Evolutionary conservation across 768 basidiomycete genomes (phyloP).

Genomic region (Lactifluus echinatus): DNA sequence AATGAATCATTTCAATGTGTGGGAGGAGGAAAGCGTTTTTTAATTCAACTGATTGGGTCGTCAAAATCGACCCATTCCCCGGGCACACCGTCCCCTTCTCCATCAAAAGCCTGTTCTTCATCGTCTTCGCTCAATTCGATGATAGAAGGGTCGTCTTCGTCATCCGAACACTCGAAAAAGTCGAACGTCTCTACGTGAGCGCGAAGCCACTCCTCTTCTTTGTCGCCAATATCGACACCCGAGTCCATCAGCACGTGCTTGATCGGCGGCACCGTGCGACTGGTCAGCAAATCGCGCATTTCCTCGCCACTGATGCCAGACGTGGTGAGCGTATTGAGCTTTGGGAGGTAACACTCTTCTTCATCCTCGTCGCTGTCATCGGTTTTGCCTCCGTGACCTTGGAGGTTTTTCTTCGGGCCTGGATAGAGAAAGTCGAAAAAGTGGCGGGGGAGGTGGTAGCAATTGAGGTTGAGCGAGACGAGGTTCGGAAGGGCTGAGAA

Average conservation of each 20-base stretch:
- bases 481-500: constrained; percentile 43
- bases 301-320: constrained; percentile 34
- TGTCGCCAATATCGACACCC: constrained; percentile 32
- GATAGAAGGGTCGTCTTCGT: constrained; percentile 32
- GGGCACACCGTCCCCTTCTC: constrained; percentile 4
- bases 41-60: too few relatives aligned
- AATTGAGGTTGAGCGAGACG: constrained; percentile 34
- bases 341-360: constrained; percentile 36
- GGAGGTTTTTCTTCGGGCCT: not conserved
- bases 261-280: constrained; percentile 37
- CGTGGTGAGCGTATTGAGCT: constrained; percentile 41
- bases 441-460: constrained; percentile 24
- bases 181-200: constrained; percentile 43
- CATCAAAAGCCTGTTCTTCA: constrained; percentile 18
- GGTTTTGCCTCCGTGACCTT: not conserved
- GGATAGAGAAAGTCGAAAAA: constrained; percentile 25
- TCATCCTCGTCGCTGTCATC: not conserved
- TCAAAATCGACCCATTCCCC: constrained; percentile 6
- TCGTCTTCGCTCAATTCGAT: constrained; percentile 18
- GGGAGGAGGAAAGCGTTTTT: not conserved
- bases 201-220: constrained; percentile 45
- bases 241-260: constrained; percentile 38
- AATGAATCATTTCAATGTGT: not conserved
- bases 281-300: constrained; percentile 42
- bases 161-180: constrained; percentile 45